Percentiles rank a stretch among this genome's conserved stretches.
These are phyloP conservation scores for Phytophthora sojae DNA, from an alignment of 352 stramenopile species.

Conservation along the genomic window DNA sequence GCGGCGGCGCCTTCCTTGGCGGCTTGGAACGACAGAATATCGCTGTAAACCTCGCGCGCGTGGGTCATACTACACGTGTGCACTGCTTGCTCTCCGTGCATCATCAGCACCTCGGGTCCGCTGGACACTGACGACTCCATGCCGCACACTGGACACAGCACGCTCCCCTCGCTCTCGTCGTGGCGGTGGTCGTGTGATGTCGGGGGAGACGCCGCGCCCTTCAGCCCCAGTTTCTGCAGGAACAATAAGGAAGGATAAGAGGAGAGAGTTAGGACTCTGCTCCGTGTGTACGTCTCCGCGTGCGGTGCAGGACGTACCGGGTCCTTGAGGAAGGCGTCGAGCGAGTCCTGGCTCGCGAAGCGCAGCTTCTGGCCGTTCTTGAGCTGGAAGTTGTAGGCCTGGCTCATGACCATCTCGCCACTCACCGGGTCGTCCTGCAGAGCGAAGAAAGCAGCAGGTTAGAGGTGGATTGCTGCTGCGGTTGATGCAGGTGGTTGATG, in stretches of 20 bases:
- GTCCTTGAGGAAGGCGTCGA: conserved; percentile 60
- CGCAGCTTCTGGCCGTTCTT: conserved; percentile 72
- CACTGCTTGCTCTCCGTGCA: conserved; percentile 60
- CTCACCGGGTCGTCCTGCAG: conserved; percentile 65
- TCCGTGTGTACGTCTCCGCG: background rate
- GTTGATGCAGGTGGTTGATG: background rate
- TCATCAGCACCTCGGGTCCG: conserved; percentile 35
- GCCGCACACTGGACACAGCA: conserved; percentile 71
- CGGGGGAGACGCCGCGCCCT: conserved; percentile 45
- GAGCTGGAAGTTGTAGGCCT: conserved; percentile 60
- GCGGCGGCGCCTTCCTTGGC: conserved; percentile 4
- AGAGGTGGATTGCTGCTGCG: background rate
- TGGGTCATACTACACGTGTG: conserved; percentile 79
- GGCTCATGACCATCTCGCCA: conserved; percentile 77
- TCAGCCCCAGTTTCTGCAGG: conserved; percentile 46
- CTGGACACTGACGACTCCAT: conserved; percentile 64
- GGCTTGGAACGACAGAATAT: conserved; percentile 58
- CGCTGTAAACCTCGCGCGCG: conserved; percentile 64
- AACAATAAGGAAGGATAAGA: background rate
- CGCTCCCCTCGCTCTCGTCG: conserved; percentile 17
- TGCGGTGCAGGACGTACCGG: conserved; percentile 36
- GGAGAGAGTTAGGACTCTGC: background rate
- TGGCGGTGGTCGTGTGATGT: conserved; percentile 8
- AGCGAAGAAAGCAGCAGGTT: background rate
- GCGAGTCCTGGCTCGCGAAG: conserved; percentile 63